These are phyloP conservation scores for Actinomucor elegans DNA, from an alignment of 371 early-diverging fungal genomes.

Conservation along the genomic window DNA sequence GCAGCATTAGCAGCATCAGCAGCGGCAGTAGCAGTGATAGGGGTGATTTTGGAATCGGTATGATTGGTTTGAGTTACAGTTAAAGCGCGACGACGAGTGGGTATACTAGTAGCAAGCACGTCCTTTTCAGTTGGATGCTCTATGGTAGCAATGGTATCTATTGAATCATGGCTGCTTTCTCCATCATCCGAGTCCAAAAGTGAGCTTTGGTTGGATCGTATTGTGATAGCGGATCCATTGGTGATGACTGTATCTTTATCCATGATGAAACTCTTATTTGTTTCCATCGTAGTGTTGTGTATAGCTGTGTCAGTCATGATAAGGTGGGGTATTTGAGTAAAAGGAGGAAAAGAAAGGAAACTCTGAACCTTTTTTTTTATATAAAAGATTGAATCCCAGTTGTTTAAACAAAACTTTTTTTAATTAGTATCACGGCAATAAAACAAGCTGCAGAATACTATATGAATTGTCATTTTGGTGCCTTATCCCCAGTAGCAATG, in stretches of 20 bases:
- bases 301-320: not conserved
- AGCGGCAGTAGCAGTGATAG: no score
- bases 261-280: not conserved
- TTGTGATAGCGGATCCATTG: conserved; percentile 13
- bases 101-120: not conserved
- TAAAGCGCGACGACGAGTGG: conserved; percentile 16
- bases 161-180: conserved; percentile 15
- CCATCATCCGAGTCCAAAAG: conserved; percentile 17
- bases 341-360: not conserved
- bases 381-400: not conserved
- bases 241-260: conserved; percentile 4
- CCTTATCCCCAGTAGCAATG: no score
- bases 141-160: conserved; percentile 19
- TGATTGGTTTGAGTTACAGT: conserved; percentile 21
- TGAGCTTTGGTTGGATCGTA: conserved; percentile 11
- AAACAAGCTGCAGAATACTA: no score
- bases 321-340: not conserved
- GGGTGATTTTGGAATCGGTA: not conserved
- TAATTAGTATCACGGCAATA: no score
- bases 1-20: no score
- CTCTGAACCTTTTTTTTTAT: not conserved
- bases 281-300: not conserved
- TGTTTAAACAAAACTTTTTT: no score
- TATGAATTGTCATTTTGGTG: no score
- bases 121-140: conserved; percentile 11